phyloP scores from a whole-genome alignment of 345 rosid species.

The Hibiscus syriacus region DNA sequence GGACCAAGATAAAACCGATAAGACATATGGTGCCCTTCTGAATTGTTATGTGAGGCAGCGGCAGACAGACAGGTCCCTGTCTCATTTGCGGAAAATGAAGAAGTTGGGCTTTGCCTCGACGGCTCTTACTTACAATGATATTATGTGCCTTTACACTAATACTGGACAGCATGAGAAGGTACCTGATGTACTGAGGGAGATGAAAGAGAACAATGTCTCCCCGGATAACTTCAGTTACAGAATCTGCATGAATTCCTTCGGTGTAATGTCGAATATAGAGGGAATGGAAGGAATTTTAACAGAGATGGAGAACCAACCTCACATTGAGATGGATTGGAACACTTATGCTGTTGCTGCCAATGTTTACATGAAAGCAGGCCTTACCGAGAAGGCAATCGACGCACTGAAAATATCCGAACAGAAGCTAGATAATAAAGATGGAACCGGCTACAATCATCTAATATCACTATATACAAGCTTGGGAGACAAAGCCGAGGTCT shows the following conservation, averaged over 20 bases:
- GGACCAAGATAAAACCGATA: conserved; percentile 59
- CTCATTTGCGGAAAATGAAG: conserved; percentile 64
- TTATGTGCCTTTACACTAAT: conserved; percentile 75
- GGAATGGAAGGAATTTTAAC: conserved; percentile 44
- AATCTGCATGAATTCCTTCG: conserved; percentile 68
- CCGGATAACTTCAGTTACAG: conserved; percentile 82
- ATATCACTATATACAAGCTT: conserved; percentile 65
- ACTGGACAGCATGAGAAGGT: conserved; percentile 52
- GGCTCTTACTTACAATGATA: conserved; percentile 58
- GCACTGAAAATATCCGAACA: conserved; percentile 54
- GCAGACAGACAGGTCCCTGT: conserved; percentile 49
- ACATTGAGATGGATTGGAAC: conserved; percentile 70
- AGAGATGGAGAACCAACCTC: conserved; percentile 62
- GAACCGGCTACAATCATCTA: conserved; percentile 58
- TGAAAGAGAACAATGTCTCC: conserved; percentile 53
- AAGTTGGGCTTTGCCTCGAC: conserved; percentile 50
- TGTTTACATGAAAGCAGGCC: conserved; percentile 53
- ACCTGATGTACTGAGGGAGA: conserved; percentile 50
- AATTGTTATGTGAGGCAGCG: conserved; percentile 67
- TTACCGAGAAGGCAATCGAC: conserved; percentile 36
- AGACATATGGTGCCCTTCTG: conserved; percentile 84
- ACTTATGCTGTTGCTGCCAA: conserved; percentile 71
- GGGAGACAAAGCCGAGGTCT: conserved; percentile 52
- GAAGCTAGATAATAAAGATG: conserved; percentile 58
- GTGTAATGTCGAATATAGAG: conserved; percentile 45